Evolutionary conservation across 768 basidiomycete species (phyloP).

Genomic region (Piloderma croceum): DNA sequence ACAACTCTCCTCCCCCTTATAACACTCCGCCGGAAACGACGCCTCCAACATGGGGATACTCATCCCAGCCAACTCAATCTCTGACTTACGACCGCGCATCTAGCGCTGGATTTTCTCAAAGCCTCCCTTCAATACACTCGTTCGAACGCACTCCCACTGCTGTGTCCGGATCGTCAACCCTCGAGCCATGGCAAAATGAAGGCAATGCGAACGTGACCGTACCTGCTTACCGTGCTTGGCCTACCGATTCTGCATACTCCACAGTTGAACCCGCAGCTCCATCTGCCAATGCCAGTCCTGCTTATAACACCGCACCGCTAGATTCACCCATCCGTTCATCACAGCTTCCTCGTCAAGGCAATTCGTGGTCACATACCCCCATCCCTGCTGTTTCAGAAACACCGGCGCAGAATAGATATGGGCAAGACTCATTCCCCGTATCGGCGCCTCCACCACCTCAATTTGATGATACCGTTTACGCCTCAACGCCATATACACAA

Average conservation of each 20-base stretch:
- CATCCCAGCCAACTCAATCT: constrained; percentile 39
- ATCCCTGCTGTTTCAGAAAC: constrained; percentile 13
- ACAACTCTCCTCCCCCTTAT: constrained; percentile 37
- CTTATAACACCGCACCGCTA: constrained; percentile 10
- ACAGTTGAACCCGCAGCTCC: constrained; percentile 14
- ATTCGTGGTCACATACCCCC: constrained; percentile 26
- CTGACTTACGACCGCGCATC: constrained; percentile 45
- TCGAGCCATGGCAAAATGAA: constrained; percentile 18
- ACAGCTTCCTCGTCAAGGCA: constrained; percentile 36
- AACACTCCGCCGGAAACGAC: constrained; percentile 38
- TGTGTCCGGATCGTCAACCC: constrained; percentile 1
- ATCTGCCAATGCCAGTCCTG: background rate
- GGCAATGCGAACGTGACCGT: constrained; percentile 19
- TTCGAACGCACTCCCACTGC: constrained; percentile 36
- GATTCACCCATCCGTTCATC: constrained; percentile 25
- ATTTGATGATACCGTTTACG: constrained; percentile 25
- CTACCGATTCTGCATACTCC: constrained; percentile 35
- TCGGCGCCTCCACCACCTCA: constrained; percentile 17
- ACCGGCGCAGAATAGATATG: too few relatives aligned
- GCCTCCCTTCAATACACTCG: constrained; percentile 49
- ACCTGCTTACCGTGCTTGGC: constrained; percentile 49
- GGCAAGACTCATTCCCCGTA: constrained; percentile 31
- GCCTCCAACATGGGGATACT: constrained; percentile 53
- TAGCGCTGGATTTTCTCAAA: too few relatives aligned
- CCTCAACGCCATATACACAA: constrained; percentile 28